Base-by-base conservation (phyloP, 768 basidiomycete genomes). In the Suillus luteus region DNA sequence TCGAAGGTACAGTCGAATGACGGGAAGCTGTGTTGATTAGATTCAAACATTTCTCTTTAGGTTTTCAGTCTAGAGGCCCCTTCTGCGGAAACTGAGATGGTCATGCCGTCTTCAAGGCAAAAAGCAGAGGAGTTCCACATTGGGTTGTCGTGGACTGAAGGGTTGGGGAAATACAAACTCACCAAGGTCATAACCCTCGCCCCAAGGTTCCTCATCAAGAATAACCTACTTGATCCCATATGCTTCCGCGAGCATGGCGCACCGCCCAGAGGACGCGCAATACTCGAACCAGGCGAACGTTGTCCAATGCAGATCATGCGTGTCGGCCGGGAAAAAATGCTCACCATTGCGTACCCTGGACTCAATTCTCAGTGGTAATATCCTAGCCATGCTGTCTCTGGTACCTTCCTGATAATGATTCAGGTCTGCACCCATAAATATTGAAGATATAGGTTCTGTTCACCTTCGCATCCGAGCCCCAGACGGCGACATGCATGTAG, bases 121-220 rank as follows among this genome's bases (percentile, higher is more conserved):
- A 86, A 81, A 66, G 77, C 82, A 2, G 87, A 91, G 55, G 86
- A 89, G 72, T 82, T 88, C 60, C 92, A 95, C 72, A 76, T 93
- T 54, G 97, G 96, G 2, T 69, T 99, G 44, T 96, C 95, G 5
- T 99, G 96, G 86, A 83, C 85, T 19, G 95, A 96, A 75, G 97
- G 96, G 1, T 79, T 89, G n/a, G 97, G 97, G 41, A 98, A 97
- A 81, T 99, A 98, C 76, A 98, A 98, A 72, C 79, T 99, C 40
- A 91, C 90, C 33, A 99, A 98, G 78, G 90, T 98, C 68, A 88
- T 99, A 67, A 96, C 92, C 0, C 78, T 99, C 43, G 82, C 92
- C 9, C 97, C 97, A 33, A 87, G 97, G 54, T 99, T 95, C 80
- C 78, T 99, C 66, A 76, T 99, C 68, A 92, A 89, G 76, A 99